Percentiles rank a stretch among this genome's conserved stretches.
phyloP scores from a whole-genome alignment of 805 yeast genomes.

The Blastobotrys robertii region DNA sequence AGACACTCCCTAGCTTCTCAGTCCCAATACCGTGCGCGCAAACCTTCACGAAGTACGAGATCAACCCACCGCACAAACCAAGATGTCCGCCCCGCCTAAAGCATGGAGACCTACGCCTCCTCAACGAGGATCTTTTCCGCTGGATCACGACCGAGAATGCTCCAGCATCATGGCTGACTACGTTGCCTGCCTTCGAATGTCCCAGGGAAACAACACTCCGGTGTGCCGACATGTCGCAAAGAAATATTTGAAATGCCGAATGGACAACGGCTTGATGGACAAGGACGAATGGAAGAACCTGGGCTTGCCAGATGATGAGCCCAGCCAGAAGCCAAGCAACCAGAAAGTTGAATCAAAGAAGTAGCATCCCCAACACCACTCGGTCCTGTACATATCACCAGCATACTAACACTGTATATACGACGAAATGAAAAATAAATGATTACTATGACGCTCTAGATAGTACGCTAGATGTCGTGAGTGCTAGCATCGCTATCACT shows the following conservation, averaged over 20 bases:
- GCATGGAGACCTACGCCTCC: slow-evolving; percentile 69
- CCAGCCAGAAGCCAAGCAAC: neutral
- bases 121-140: slow-evolving; percentile 90
- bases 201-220: slow-evolving; percentile 78
- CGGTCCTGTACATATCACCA: neutral
- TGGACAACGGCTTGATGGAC: slow-evolving; percentile 67
- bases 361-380: neutral
- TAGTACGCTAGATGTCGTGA: neutral
- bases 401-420: neutral
- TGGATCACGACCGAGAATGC: slow-evolving; percentile 85
- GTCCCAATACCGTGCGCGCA: too few species aligned
- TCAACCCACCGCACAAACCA: neutral
- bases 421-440: neutral
- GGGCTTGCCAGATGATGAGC: slow-evolving; percentile 48
- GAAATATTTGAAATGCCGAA: slow-evolving; percentile 72
- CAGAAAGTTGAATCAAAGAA: neutral
- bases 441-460: neutral
- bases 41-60: too few species aligned
- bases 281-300: slow-evolving; percentile 49
- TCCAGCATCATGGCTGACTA: slow-evolving; percentile 64
- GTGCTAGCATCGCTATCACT: slow-evolving; percentile 2
- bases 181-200: slow-evolving; percentile 65
- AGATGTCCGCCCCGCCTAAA: neutral
- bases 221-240: slow-evolving; percentile 82
- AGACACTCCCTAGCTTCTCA: too few species aligned